These are phyloP conservation scores for Sequoiadendron giganteum DNA, from an alignment of 75 land plant genomes.

Conservation along the genomic window DNA sequence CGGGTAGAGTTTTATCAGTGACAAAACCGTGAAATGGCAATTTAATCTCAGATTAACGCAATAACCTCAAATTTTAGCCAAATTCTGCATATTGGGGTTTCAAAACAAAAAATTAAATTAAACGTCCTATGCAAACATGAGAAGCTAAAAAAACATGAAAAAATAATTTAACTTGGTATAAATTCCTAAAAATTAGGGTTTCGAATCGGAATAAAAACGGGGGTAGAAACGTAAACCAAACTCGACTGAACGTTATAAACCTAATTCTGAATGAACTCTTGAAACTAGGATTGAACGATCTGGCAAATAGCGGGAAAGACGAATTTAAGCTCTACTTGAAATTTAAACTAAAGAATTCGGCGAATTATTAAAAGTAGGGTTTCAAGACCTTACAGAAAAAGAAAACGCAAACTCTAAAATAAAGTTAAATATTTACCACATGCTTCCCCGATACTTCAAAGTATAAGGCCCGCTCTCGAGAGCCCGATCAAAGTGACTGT, in stretches of 20 bases:
- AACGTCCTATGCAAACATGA: background rate
- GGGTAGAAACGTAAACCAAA: no score
- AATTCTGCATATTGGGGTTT: background rate
- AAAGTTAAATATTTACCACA: slow-evolving; percentile 28
- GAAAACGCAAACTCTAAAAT: background rate
- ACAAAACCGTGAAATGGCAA: background rate
- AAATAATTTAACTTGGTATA: no score
- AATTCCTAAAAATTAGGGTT: background rate
- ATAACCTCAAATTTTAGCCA: background rate
- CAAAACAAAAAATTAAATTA: background rate
- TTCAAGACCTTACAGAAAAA: background rate
- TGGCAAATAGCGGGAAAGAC: background rate
- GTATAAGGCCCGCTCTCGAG: slow-evolving; percentile 52
- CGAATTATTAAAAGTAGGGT: background rate
- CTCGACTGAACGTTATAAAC: background rate
- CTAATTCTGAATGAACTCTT: background rate
- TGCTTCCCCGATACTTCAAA: slow-evolving; percentile 47
- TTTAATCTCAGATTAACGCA: background rate
- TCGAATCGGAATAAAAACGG: background rate
- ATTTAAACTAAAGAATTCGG: background rate
- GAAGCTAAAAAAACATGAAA: no score
- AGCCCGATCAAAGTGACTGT: slow-evolving; percentile 51
- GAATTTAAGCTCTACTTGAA: background rate
- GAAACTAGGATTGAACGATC: background rate
- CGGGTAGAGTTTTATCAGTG: background rate